Evolutionary conservation across 352 stramenopile species (phyloP), one percentile per base, ranked within the genome.

Genomic region (Phytophthora megakarya): DNA sequence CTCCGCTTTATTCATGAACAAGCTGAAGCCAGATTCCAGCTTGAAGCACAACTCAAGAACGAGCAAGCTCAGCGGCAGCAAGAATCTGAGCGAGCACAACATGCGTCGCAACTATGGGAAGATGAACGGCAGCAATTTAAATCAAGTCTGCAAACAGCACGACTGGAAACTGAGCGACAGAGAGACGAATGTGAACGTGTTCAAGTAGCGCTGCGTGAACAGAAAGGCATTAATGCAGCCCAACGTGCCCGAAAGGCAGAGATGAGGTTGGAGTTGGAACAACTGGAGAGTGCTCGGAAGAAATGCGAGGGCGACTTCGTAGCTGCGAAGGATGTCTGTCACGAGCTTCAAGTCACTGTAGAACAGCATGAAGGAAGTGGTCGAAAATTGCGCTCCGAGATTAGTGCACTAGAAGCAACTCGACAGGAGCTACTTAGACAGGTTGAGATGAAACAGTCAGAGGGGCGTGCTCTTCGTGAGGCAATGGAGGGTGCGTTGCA

Each of bases 1-100:
- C 70, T 93, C 52, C 86, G 86, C 45, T 92, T 82, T 47, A 88
- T 92, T 21, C 84, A 92, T 18, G 78, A 90, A 28, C 82, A 92
- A 54, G 83, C 82, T 1, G 80, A 91, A 53, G 63, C 68, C 40
- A 92, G 91, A 42, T 85, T 91, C 38, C 72, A 81, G 18, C 26
- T 88, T 9, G 81, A 93, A 13, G 75, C 78, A 12, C 65, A 71
- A 53, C 21, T 86, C 1, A 81, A 89, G 64, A 72, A 76, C 8
- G 51, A 78, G 12, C 77, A 88, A 38, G 69, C 84, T n/a, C 66
- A 74, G 1, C 72, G 78, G n/a, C 26, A 66, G 4, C 57, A 75
- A 5, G 73, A 81, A 22, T 18, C 65, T 0, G 52, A 78, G 23
- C 52, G 26, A n/a, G 63, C 77, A 16, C 72, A 88, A 13, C 45